Evolutionary conservation across 768 basidiomycete genomes (phyloP), one percentile per base, ranked within the genome.

Genomic region (Collybia nuda): DNA sequence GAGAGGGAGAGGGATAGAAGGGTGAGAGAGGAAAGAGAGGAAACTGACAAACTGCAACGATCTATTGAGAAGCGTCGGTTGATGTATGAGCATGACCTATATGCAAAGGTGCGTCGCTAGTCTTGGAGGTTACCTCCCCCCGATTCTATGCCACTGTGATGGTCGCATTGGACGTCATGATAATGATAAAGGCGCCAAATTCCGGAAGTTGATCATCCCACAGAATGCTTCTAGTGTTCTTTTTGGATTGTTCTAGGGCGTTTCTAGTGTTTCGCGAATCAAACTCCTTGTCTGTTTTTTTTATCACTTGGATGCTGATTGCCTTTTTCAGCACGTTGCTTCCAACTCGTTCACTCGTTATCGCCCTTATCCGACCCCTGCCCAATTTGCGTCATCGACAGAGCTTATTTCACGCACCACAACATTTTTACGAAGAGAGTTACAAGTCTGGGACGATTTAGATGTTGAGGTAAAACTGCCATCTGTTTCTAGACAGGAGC

Each of bases 331-430:
- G 93, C 94, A 98, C 62, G 84, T 97, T 44, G 94, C 91, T 2
- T 93, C 91, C 24, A 98, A 97, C 60, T 63, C 81, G 1, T 85
- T 80, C 59, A 95, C 94, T 3, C 84, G 88, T 44, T 96, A 90
- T 66, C 84, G 85, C n/a, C 93, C 94, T 17, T 91, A 82, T 56
- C 93, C 94, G n/a, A 85, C 85, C 0, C 92, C 94, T 0, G 69
- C 86, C 2, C 91, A 93, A 60, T 92, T 98, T 57, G 54, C 90
- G 9, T 79, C 86, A 1, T 90, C 92, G 15, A 81, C 78, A 24
- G 87, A 90, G 56, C 72, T 87, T 7, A 77, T 92, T 42, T 81
- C 81, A 44, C 81, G 91, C 9, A 89, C 90, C 26, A 93, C 85
- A 0, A 75, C 76, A 12, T 98, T 96, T 61, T 64, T 97, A 9